Conservation (phyloP, 352 stramenopile species). For the Pythium brachiatum region DNA sequence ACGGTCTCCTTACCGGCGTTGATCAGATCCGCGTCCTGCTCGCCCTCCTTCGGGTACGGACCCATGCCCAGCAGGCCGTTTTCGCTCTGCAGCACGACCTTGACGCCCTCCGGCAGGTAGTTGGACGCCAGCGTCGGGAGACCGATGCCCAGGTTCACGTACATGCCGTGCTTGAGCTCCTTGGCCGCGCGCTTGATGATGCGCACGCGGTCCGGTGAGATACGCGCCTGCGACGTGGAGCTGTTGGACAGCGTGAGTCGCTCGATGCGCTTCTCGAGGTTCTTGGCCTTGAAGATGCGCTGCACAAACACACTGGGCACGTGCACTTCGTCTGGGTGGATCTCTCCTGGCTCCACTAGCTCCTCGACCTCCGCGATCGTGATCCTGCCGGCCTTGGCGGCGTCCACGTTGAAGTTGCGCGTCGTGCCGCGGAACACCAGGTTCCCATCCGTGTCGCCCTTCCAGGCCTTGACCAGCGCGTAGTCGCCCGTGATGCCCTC, state of each 20-base stretch:
- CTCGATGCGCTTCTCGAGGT: slow-evolving; percentile 95
- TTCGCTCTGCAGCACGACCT: slow-evolving; percentile 95
- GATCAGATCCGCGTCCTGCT: slow-evolving; percentile 94
- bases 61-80: slow-evolving; percentile 96
- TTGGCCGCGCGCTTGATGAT: slow-evolving; percentile 93
- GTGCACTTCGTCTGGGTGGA: slow-evolving; percentile 94
- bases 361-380: slow-evolving; percentile 95
- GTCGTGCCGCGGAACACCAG: slow-evolving; percentile 95
- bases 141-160: slow-evolving; percentile 97
- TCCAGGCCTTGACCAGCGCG: slow-evolving; percentile 94
- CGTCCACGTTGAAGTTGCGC: slow-evolving; percentile 96
- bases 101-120: slow-evolving; percentile 92
- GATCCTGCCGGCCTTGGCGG: slow-evolving; percentile 91
- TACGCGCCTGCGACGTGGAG: slow-evolving; percentile 54
- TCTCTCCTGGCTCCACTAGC: slow-evolving; percentile 91
- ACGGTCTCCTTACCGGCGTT: slow-evolving; percentile 98
- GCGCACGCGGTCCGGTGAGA: slow-evolving; percentile 79
- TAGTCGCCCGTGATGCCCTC: slow-evolving; percentile 93
- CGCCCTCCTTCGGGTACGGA: slow-evolving; percentile 87
- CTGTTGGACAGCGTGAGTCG: slow-evolving; percentile 84
- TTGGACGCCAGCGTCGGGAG: slow-evolving; percentile 95
- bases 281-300: slow-evolving; percentile 90
- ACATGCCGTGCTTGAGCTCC: slow-evolving; percentile 93
- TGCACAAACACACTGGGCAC: slow-evolving; percentile 95
- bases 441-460: slow-evolving; percentile 95